phyloP scores from a whole-genome alignment of 2,329 filamentous ascomycete genomes.

The Penicillium sp. region DNA sequence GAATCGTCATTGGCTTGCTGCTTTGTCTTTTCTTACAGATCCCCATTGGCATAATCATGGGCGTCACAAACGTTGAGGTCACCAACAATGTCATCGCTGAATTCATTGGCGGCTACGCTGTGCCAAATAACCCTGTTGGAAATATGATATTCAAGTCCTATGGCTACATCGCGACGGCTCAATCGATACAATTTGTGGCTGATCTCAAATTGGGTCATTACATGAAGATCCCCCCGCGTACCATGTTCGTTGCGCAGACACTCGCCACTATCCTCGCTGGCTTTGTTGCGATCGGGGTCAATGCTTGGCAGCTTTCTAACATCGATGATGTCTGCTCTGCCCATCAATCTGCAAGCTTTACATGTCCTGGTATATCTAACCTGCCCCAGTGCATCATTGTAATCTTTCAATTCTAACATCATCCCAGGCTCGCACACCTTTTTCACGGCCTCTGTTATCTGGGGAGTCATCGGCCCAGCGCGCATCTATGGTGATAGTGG shows the following conservation, averaged over 20 bases:
- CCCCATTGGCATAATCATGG: constrained; percentile 23
- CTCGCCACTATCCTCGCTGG: constrained; percentile 43
- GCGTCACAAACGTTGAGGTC: constrained; percentile 54
- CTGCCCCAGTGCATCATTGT: no score
- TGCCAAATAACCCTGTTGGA: constrained; percentile 53
- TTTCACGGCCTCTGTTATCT: constrained; percentile 58
- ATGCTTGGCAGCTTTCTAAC: constrained; percentile 49
- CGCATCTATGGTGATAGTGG: constrained; percentile 54
- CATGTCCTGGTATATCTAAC: constrained; percentile 45
- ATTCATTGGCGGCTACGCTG: constrained; percentile 55
- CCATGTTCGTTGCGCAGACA: constrained; percentile 15
- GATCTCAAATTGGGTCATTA: constrained; percentile 27
- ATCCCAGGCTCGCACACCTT: constrained; percentile 50
- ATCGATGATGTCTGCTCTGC: constrained; percentile 54
- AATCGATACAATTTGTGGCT: constrained; percentile 52
- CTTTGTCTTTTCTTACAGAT: constrained; percentile 56
- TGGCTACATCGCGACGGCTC: constrained; percentile 48
- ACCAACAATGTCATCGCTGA: constrained; percentile 59
- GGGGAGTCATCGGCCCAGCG: constrained; percentile 56
- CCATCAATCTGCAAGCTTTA: constrained; percentile 43
- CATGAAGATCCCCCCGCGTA: constrained; percentile 18
- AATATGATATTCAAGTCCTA: constrained; percentile 60
- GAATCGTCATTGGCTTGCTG: constrained; percentile 54
- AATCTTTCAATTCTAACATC: neutral
- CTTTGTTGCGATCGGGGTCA: constrained; percentile 53